Conservation (phyloP, 2,329 filamentous ascomycete genomes). For the Hymenoscyphus repandus region DNA sequence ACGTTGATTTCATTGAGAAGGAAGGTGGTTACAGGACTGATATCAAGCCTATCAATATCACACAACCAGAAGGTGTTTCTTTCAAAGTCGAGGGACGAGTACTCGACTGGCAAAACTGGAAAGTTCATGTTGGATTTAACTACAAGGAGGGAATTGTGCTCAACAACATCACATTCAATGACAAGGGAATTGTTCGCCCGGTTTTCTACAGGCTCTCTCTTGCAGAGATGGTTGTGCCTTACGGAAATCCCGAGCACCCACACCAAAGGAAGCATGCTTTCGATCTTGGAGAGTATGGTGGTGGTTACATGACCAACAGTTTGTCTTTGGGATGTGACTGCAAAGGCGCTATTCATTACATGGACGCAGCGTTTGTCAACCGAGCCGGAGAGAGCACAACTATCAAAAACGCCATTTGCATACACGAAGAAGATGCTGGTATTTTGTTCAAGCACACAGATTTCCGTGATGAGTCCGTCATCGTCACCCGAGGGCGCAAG, state of each 20-base stretch:
- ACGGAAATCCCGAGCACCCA: conserved; percentile 74
- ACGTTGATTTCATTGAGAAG: conserved; percentile 64
- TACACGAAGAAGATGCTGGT: conserved; percentile 88
- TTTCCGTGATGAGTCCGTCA: conserved; percentile 82
- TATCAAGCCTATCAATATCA: conserved; percentile 82
- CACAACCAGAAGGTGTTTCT: conserved; percentile 82
- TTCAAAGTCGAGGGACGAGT: conserved; percentile 71
- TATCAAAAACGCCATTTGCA: conserved; percentile 92
- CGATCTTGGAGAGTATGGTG: conserved; percentile 75
- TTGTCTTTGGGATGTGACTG: conserved; percentile 75
- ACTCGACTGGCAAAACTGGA: conserved; percentile 91
- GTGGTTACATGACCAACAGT: conserved; percentile 78
- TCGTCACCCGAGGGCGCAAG: conserved; percentile 81
- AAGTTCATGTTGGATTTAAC: conserved; percentile 89
- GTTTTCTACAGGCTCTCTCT: conserved; percentile 87
- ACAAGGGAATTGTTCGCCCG: conserved; percentile 70
- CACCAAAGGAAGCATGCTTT: conserved; percentile 80
- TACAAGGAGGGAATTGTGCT: conserved; percentile 88
- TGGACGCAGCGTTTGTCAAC: conserved; percentile 78
- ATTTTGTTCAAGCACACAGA: conserved; percentile 94
- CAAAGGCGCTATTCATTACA: conserved; percentile 86
- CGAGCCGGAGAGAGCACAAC: conserved; percentile 67
- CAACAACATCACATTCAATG: conserved; percentile 85
- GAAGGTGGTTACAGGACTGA: conserved; percentile 72
- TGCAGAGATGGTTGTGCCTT: conserved; percentile 91